Base-by-base conservation (phyloP, 225 moss, liverwort and hornwort genomes). In the Pleurozium schreberi region DNA sequence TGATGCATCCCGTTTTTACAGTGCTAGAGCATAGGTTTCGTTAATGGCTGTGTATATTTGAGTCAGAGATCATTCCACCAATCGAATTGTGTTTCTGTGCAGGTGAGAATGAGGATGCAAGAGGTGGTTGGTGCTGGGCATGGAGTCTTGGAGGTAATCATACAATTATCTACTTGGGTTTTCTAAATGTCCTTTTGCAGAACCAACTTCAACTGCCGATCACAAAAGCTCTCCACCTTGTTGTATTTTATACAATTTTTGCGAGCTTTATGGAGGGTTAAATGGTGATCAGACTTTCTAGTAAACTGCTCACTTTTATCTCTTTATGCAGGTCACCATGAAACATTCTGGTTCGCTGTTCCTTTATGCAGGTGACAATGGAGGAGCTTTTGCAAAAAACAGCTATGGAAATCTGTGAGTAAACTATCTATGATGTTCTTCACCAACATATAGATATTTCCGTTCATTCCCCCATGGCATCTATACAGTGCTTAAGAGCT, bases 331-430 rank as follows among this genome's bases (percentile, higher is more conserved):
- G 97, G 98, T 98, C 84, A 94, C 99, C 26, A 88, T 96, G 92
- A 99, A 99, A 90, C 99, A 99, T 86, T 99, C 99, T 36, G 99
- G 99, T 84, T 99, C 99, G 33, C 91, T 99, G 40, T 99, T 99
- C 86, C 90, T 99, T 85, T 97, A 97, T 87, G 96, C 96, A 60
- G 99, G 99, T 85, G 97, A 95, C 80, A 91, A 92, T 82, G 97
- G 98, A 91, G 98, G 99, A 91, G 96, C 99, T 18, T 99, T 96
- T 87, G 96, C 99, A 11, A 99, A 99, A 86, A 97, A 99, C 65
- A 99, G 99, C 91, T 97, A 95, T 89, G 99, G 99, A 87, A 99
- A 99, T 89, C 77, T 97, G 97, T 98, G 89, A 95, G 98, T 86
- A 57, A 50, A 84, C 30, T 65, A 66, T 80, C 71, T 64, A 85